These are phyloP conservation scores for Oenanthe javanica DNA, from an alignment of 140 eudicot species.

Conservation along the genomic window DNA sequence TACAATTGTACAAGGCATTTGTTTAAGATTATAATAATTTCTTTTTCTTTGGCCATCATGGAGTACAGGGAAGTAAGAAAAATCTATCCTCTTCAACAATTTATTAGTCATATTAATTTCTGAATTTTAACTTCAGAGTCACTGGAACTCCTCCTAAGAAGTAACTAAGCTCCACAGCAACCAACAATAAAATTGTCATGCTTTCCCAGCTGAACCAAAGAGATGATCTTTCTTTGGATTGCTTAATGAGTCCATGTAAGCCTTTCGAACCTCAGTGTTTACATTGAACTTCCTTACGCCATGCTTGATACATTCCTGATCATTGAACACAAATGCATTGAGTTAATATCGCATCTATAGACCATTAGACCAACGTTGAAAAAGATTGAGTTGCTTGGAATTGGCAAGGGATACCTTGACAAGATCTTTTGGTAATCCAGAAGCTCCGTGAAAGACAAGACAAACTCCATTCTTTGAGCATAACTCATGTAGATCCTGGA, in stretches of 20 bases:
- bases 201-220: constrained; percentile 88
- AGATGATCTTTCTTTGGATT: constrained; percentile 58
- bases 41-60: background rate
- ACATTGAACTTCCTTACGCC: constrained; percentile 96
- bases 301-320: constrained; percentile 69
- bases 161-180: background rate
- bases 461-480: constrained; percentile 61
- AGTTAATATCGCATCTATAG: background rate
- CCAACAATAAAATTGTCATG: constrained; percentile 23
- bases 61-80: background rate
- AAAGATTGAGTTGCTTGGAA: background rate
- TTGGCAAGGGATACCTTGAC: constrained; percentile 44
- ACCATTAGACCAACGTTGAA: too few species aligned
- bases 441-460: constrained; percentile 97
- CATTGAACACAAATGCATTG: background rate
- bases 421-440: constrained; percentile 77
- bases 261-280: constrained; percentile 91
- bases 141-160: background rate
- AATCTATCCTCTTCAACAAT: background rate
- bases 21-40: background rate
- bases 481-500: constrained; percentile 64
- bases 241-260: constrained; percentile 75
- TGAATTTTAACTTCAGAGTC: background rate
- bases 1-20: background rate
- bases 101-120: background rate